Conservation (phyloP, 2,329 filamentous ascomycete genomes). For the Penicillium concentricum region DNA sequence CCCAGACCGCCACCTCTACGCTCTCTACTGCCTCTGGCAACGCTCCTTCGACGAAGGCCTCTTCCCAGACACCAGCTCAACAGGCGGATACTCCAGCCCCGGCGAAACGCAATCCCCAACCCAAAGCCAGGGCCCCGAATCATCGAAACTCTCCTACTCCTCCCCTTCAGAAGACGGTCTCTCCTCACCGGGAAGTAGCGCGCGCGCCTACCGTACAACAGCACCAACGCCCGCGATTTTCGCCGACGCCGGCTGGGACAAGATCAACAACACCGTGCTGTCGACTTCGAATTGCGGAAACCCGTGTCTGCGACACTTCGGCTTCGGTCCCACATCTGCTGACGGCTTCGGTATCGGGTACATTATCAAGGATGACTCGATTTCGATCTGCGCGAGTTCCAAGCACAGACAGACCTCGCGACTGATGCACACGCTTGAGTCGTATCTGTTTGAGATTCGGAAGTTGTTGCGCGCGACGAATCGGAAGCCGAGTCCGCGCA, state of each 20-base stretch:
- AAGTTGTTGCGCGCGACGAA: conserved; percentile 74
- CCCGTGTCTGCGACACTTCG: conserved; percentile 89
- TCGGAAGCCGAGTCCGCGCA: conserved; percentile 53
- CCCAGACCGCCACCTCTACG: conserved; percentile 90
- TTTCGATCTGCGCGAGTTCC: conserved; percentile 87
- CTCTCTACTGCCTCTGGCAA: conserved; percentile 93
- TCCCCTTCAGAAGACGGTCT: conserved; percentile 39
- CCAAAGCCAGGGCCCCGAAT: conserved; percentile 16
- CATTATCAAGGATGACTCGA: conserved; percentile 93
- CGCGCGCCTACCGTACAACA: conserved; percentile 52
- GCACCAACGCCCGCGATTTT: conserved; percentile 71
- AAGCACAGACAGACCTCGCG: conserved; percentile 92
- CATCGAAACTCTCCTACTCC: conserved; percentile 24
- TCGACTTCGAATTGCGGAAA: conserved; percentile 99
- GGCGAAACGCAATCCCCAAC: conserved; percentile 24
- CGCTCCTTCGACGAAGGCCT: conserved; percentile 74
- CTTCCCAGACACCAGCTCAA: conserved; percentile 51
- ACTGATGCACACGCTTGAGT: conserved; percentile 85
- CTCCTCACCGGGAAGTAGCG: conserved; percentile 48
- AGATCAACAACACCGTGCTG: conserved; percentile 88
- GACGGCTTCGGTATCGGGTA: conserved; percentile 98
- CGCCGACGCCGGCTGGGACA: conserved; percentile 87
- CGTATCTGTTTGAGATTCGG: conserved; percentile 85
- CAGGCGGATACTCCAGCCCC: conserved; percentile 66
- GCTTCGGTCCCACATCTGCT: conserved; percentile 89